Percentiles rank a stretch among this genome's conserved stretches.
phyloP scores from a whole-genome alignment of 441 rosid genomes.

The Populus hybrid region DNA sequence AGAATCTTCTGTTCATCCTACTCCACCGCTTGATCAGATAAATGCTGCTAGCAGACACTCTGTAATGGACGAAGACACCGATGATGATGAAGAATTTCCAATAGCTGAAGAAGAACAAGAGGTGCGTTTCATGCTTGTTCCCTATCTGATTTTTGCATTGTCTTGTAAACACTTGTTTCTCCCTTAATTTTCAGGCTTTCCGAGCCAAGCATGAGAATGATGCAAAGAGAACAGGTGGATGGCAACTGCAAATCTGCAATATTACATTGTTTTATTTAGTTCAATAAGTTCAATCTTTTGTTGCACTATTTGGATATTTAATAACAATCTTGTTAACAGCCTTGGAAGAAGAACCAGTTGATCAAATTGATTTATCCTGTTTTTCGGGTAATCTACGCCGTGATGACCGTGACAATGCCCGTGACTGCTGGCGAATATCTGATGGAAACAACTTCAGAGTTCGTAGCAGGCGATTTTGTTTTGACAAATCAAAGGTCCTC shows the following conservation, averaged over 20 bases:
- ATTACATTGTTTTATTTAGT: not conserved
- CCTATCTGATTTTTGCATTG: not conserved
- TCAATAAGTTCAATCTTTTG: not conserved
- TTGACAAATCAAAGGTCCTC: slow-evolving; percentile 82
- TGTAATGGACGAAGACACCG: slow-evolving; percentile 82
- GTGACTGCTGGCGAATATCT: slow-evolving; percentile 88
- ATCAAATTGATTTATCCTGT: slow-evolving; percentile 77
- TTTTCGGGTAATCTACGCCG: slow-evolving; percentile 83
- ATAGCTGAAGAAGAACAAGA: slow-evolving; percentile 86
- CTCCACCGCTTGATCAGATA: slow-evolving; percentile 53
- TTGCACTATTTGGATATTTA: slow-evolving; percentile 10
- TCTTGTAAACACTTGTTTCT: slow-evolving; percentile 8
- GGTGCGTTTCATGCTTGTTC: slow-evolving; percentile 39
- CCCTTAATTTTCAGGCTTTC: slow-evolving; percentile 45
- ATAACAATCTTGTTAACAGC: slow-evolving; percentile 27
- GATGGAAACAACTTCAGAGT: slow-evolving; percentile 93
- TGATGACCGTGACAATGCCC: slow-evolving; percentile 83
- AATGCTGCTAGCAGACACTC: slow-evolving; percentile 71
- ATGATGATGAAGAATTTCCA: slow-evolving; percentile 96
- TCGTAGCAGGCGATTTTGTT: slow-evolving; percentile 90
- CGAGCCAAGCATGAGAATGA: slow-evolving; percentile 47
- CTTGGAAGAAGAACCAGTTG: slow-evolving; percentile 66
- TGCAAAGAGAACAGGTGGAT: slow-evolving; percentile 62
- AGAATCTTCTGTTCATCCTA: slow-evolving; percentile 45
- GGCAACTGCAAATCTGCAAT: slow-evolving; percentile 6